Percentiles rank a stretch among this genome's conserved stretches.
phyloP scores from a whole-genome alignment of 176 grass and related monocot species.

The Cenchrus americanus region DNA sequence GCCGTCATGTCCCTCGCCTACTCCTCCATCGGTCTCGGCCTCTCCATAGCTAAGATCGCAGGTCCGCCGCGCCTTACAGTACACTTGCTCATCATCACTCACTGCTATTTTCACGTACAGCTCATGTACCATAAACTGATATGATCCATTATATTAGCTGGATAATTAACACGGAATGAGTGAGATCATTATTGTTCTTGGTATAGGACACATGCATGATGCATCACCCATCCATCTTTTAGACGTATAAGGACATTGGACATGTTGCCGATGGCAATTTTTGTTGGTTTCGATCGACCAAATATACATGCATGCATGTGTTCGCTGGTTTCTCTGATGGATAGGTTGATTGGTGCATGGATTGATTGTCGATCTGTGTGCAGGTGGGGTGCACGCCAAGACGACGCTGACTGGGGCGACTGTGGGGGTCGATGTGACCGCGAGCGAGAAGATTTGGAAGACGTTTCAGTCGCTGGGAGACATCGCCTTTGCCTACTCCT shows the following conservation, averaged over 20 bases:
- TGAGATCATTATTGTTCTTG: not conserved
- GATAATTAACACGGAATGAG: not conserved
- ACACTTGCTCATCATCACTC: not conserved
- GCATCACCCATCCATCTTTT: not conserved
- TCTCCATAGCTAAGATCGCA: constrained; percentile 83
- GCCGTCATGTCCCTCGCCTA: constrained; percentile 90
- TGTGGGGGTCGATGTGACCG: constrained; percentile 72
- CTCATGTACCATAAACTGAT: not conserved
- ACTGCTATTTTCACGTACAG: not conserved
- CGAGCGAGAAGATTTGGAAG: constrained; percentile 86
- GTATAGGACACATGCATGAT: constrained; percentile 2
- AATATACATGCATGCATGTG: not conserved
- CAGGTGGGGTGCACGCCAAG: constrained; percentile 62
- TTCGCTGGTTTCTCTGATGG: constrained; percentile 10
- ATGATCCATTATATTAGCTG: too few species aligned
- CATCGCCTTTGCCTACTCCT: constrained; percentile 96
- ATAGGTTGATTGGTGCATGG: not conserved
- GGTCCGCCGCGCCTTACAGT: constrained; percentile 34
- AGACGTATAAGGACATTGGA: constrained; percentile 8
- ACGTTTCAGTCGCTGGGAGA: constrained; percentile 90
- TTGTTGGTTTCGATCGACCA: constrained; percentile 12
- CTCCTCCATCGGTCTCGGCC: constrained; percentile 80
- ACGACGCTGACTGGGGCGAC: constrained; percentile 79
- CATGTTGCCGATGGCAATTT: constrained; percentile 8
- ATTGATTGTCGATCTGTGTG: constrained; percentile 3